Evolutionary conservation across 306 rosid species (phyloP).

Genomic region (Potentilla sterilis): DNA sequence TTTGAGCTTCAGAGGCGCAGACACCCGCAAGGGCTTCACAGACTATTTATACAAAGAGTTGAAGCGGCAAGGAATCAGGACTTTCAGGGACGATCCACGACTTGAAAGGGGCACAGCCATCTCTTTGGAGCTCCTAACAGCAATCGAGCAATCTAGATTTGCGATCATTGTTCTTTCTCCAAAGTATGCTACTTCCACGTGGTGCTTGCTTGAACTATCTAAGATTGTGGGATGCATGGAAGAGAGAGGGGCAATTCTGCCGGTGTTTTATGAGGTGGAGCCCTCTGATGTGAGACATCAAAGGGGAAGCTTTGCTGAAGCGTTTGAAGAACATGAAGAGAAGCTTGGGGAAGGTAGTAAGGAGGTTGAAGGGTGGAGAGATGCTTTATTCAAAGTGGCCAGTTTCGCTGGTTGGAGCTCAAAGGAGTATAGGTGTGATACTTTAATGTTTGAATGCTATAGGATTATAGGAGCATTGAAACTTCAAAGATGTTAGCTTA

Average conservation of each 20-base stretch:
- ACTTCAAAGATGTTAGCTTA: too few relatives aligned
- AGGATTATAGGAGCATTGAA: too few relatives aligned
- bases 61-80: background rate
- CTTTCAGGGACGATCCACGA: background rate
- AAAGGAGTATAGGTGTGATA: background rate
- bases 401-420: background rate
- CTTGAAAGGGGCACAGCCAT: background rate
- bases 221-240: slow-evolving; percentile 13
- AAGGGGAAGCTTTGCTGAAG: slow-evolving; percentile 7
- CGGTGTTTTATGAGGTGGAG: slow-evolving; percentile 18
- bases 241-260: background rate
- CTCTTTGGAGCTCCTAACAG: background rate
- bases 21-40: slow-evolving; percentile 2
- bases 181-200: background rate
- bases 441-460: too few relatives aligned
- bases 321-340: slow-evolving; percentile 17
- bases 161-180: background rate
- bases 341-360: background rate
- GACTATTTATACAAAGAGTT: background rate
- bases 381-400: background rate
- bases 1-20: background rate
- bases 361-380: slow-evolving; percentile 14
- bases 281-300: slow-evolving; percentile 23
- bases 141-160: slow-evolving; percentile 3
- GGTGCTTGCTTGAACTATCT: slow-evolving; percentile 12